phyloP scores from a whole-genome alignment of 352 stramenopile genomes.

The Globisporangium echinulatum region DNA sequence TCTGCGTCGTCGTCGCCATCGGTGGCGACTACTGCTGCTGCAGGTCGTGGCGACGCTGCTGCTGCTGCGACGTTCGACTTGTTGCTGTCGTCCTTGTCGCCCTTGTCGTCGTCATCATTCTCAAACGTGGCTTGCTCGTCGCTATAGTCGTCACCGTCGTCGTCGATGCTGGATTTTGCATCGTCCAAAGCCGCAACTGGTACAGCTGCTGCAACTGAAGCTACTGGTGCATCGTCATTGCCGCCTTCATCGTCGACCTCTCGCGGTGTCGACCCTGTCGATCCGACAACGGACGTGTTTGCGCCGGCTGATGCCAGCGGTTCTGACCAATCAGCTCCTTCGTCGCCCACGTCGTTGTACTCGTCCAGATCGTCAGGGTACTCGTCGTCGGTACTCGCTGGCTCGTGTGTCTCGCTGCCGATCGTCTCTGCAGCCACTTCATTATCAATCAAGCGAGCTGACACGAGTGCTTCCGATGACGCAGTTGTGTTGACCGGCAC shows the following conservation, averaged over 20 bases:
- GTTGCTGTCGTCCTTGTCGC: not conserved
- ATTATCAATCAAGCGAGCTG: no score
- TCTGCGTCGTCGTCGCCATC: constrained; percentile 28
- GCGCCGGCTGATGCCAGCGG: not conserved
- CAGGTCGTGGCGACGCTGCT: not conserved
- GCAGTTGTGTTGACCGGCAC: no score
- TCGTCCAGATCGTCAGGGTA: constrained; percentile 30
- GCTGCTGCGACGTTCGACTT: not conserved
- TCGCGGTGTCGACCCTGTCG: constrained; percentile 10
- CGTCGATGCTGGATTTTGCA: constrained; percentile 21
- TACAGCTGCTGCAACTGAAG: constrained; percentile 1
- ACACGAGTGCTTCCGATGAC: no score
- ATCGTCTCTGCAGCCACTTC: not conserved
- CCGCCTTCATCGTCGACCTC: constrained; percentile 30
- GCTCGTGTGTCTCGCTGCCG: not conserved
- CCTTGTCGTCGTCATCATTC: constrained; percentile 14
- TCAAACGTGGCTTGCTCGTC: constrained; percentile 43
- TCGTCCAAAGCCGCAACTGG: constrained; percentile 7
- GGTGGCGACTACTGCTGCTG: not conserved
- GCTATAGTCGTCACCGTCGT: constrained; percentile 34
- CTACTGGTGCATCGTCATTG: constrained; percentile 5
- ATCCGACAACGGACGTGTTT: constrained; percentile 3
- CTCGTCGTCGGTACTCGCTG: constrained; percentile 12
- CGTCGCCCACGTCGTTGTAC: constrained; percentile 44
- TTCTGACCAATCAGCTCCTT: constrained; percentile 4